Evolutionary conservation across 164 flowering plant species (phyloP), one percentile per base, ranked within the genome.

Genomic region (Sextonia rubra): DNA sequence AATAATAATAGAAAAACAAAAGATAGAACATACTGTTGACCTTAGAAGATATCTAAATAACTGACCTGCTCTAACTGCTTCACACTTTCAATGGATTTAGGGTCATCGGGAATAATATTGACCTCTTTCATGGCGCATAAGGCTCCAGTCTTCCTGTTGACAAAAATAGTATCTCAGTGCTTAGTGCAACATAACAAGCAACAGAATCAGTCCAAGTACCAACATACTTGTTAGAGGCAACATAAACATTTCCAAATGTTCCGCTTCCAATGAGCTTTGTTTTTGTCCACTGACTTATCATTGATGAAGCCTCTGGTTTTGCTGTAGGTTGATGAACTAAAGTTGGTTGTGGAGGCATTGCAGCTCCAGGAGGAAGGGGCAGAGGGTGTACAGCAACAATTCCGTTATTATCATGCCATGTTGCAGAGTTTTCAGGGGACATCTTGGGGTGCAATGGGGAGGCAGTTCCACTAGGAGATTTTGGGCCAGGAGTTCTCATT

Each of bases 101-200:
- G 85, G 69, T 94, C 99, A 84, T 89, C 97, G 4, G 89, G 93
- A 77, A 84, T 80, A 55, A 94, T 62, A 66, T 86, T 89, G 47
- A 92, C 99, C 82, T 92, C 99, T 86, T 94, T 94, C 95, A 94
- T 92, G 8, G 99, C 97, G 86, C 97, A 94, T 22, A 86, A 77
- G 49, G 97, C 98, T 69, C 97, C 98, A 74, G 93, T 90, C 83
- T 88, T 88, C 67, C 97, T 94, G 85, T 80, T n/a, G 32, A 72
- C 67, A 24, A 48, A 4, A 77, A 68, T 8, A 72, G 2, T 18
- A 4, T 29, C 61, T 75, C 69, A 65, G 47, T 17, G 0, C 65
- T 1, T 1, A 23, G 66, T 60, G 30, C 9, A 70, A 60, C 73
- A 25, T n/a, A 74, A 65, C 17, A 61, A 68, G 15, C 65, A 25